Percentiles rank a stretch among this genome's conserved stretches.
Evolutionary conservation across 2,329 filamentous ascomycete species (phyloP).

Genomic region (Alternaria brassicicola): DNA sequence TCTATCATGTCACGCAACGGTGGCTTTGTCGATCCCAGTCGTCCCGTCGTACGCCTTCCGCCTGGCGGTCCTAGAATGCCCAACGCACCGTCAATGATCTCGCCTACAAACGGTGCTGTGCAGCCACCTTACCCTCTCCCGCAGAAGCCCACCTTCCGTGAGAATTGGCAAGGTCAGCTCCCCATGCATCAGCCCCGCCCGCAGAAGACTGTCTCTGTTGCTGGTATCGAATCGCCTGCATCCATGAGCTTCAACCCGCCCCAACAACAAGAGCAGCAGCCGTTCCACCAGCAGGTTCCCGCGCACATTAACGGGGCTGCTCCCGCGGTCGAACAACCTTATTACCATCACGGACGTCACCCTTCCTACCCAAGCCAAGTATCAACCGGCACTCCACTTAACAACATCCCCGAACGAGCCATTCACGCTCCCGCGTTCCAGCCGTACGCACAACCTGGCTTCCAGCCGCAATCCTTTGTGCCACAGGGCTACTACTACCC

Average conservation of each 20-base stretch:
- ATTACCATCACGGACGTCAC: slow-evolving; percentile 68
- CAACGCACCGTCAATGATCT: slow-evolving; percentile 36
- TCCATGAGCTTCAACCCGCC: slow-evolving; percentile 64
- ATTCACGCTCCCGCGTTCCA: slow-evolving; percentile 92
- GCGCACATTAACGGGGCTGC: slow-evolving; percentile 68
- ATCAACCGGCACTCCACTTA: slow-evolving; percentile 79
- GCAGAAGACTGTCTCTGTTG: slow-evolving; percentile 91
- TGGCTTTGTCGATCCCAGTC: slow-evolving; percentile 63
- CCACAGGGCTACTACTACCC: slow-evolving; percentile 68
- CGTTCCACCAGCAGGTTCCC: slow-evolving; percentile 95
- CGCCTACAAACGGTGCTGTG: slow-evolving; percentile 48
- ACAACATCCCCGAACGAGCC: slow-evolving; percentile 90
- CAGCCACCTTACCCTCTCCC: slow-evolving; percentile 59
- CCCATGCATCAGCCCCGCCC: slow-evolving; percentile 94
- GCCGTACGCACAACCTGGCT: slow-evolving; percentile 61
- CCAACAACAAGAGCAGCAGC: slow-evolving; percentile 74
- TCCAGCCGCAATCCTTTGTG: slow-evolving; percentile 55
- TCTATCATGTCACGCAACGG: slow-evolving; percentile 74
- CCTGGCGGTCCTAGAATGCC: slow-evolving; percentile 59
- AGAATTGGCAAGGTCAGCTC: slow-evolving; percentile 65
- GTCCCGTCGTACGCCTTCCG: slow-evolving; percentile 84
- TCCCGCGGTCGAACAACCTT: slow-evolving; percentile 55
- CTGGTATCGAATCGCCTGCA: slow-evolving; percentile 86
- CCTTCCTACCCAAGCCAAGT: slow-evolving; percentile 73
- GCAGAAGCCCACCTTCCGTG: slow-evolving; percentile 62